These are phyloP conservation scores for Hypsizygus marmoreus DNA, from an alignment of 768 basidiomycete genomes.

Conservation along the genomic window DNA sequence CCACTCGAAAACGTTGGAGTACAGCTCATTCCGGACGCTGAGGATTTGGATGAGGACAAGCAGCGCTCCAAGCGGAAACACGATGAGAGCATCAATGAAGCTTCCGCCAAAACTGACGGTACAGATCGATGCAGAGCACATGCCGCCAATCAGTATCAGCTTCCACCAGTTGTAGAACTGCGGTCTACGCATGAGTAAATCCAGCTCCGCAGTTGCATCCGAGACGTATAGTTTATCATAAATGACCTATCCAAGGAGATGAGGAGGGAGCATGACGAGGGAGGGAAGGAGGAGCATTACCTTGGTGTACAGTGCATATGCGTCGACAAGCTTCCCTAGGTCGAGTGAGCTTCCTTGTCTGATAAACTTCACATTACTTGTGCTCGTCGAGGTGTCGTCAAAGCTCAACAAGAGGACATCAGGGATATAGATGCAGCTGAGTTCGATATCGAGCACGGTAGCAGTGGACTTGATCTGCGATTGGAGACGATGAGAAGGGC, in stretches of 20 bases:
- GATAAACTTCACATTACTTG: constrained; percentile 79
- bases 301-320: constrained; percentile 75
- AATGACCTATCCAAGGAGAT: constrained; percentile 57
- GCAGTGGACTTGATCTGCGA: constrained; percentile 81
- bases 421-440: constrained; percentile 74
- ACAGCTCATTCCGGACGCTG: constrained; percentile 74
- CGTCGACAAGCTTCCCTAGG: constrained; percentile 73
- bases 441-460: constrained; percentile 70
- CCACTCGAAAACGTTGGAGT: constrained; percentile 78
- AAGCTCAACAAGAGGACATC: constrained; percentile 82
- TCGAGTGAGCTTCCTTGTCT: constrained; percentile 72
- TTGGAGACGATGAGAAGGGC: constrained; percentile 80
- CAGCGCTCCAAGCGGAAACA: constrained; percentile 75
- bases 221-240: constrained; percentile 79
- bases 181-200: constrained; percentile 67
- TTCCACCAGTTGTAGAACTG: constrained; percentile 64
- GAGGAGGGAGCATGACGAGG: background rate
- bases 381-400: constrained; percentile 77
- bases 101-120: constrained; percentile 72
- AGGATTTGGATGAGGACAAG: constrained; percentile 74
- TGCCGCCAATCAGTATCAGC: constrained; percentile 69
- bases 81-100: constrained; percentile 74
- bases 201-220: constrained; percentile 69
- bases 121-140: constrained; percentile 77
- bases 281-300: constrained; percentile 31